Conservation (phyloP, 2,329 filamentous ascomycete species). For the Fusarium stilboides region DNA sequence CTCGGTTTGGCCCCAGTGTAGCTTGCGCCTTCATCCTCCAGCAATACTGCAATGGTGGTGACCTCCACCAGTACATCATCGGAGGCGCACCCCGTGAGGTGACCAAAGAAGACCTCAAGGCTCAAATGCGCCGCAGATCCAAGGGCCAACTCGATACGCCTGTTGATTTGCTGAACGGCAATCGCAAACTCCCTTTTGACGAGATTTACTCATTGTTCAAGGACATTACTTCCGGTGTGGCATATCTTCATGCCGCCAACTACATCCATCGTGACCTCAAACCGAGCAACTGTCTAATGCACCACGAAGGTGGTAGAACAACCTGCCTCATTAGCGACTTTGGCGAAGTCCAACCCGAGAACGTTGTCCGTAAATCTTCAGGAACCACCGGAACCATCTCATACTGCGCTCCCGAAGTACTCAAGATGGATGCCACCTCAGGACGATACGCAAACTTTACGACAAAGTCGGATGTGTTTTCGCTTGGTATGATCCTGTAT, state of each 20-base stretch:
- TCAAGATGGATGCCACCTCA: slow-evolving; percentile 74
- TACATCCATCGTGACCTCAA: slow-evolving; percentile 98
- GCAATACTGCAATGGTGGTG: slow-evolving; percentile 96
- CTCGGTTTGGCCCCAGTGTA: slow-evolving; percentile 89
- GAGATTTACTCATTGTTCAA: slow-evolving; percentile 98
- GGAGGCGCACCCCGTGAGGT: slow-evolving; percentile 73
- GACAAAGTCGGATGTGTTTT: slow-evolving; percentile 98
- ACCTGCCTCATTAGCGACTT: slow-evolving; percentile 96
- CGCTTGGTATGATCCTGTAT: slow-evolving; percentile 97
- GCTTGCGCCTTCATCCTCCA: slow-evolving; percentile 97
- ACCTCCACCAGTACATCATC: slow-evolving; percentile 90
- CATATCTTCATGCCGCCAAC: slow-evolving; percentile 89
- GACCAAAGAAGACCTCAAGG: slow-evolving; percentile 90
- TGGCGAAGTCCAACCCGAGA: slow-evolving; percentile 92
- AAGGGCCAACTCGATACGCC: slow-evolving; percentile 80
- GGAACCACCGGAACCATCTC: slow-evolving; percentile 97
- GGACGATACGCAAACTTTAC: slow-evolving; percentile 94
- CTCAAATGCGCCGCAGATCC: slow-evolving; percentile 85
- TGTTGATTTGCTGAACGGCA: slow-evolving; percentile 59
- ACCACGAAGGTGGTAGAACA: slow-evolving; percentile 79
- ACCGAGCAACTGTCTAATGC: slow-evolving; percentile 93
- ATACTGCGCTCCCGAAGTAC: slow-evolving; percentile 95
- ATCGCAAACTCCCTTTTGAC: slow-evolving; percentile 76
- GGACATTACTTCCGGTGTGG: slow-evolving; percentile 92
- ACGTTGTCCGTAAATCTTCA: slow-evolving; percentile 86